Percentiles rank a stretch among this genome's conserved stretches.
phyloP scores from a whole-genome alignment of 208 protist species.

The Herpetomonas tarakana region DNA sequence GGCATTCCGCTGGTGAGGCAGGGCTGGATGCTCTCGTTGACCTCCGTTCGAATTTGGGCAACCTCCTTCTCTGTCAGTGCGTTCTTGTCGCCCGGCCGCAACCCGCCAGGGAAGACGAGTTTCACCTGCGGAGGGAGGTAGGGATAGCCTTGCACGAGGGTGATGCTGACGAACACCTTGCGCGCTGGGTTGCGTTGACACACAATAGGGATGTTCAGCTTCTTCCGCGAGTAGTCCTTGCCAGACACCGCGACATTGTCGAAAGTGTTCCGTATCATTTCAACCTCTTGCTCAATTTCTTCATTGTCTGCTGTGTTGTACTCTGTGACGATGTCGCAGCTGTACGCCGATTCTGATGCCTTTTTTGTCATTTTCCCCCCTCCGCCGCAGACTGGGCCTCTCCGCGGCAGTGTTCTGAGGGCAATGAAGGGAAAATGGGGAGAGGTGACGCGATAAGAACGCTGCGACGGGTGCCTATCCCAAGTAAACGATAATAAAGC shows the following conservation, averaged over 20 bases:
- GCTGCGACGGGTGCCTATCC: no score
- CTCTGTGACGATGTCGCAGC: conserved; percentile 39
- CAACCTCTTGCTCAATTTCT: conserved; percentile 65
- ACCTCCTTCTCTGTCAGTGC: conserved; percentile 37
- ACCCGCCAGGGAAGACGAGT: conserved; percentile 30
- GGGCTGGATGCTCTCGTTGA: conserved; percentile 50
- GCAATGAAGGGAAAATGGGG: no score
- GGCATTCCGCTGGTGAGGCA: conserved; percentile 48
- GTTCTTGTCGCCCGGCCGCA: conserved; percentile 20
- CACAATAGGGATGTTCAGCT: conserved; percentile 40
- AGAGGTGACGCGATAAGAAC: no score
- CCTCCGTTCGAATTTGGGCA: conserved; percentile 37
- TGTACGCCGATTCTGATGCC: conserved; percentile 18
- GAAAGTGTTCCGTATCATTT: conserved; percentile 58
- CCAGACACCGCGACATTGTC: conserved; percentile 49
- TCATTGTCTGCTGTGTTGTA: conserved; percentile 46
- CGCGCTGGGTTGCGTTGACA: conserved; percentile 30
- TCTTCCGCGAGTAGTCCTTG: conserved; percentile 36
- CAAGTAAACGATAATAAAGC: no score
- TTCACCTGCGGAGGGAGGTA: conserved; percentile 55
- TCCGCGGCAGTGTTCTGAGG: no score
- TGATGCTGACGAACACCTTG: conserved; percentile 48
- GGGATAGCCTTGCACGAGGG: conserved; percentile 60
- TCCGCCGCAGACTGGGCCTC: no score
- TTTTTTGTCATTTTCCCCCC: conserved; percentile 21